Conservation (phyloP, 2,329 filamentous ascomycete species). For the Penicillium sp. region DNA sequence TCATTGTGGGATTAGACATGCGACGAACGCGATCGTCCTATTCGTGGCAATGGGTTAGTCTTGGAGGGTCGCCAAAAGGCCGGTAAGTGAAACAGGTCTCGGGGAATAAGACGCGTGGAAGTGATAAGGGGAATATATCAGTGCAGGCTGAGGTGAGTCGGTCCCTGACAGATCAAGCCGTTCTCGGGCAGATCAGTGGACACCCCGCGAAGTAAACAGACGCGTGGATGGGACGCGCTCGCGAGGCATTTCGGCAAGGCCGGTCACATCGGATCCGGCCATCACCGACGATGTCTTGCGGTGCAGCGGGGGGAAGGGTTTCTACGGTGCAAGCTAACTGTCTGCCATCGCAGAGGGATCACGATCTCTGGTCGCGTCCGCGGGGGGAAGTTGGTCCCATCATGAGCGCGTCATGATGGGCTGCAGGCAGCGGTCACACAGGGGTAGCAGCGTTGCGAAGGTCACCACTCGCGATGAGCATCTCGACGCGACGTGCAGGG, state of each 20-base stretch:
- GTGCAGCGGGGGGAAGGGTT: neutral
- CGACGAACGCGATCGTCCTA: slow-evolving; percentile 9
- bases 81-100: neutral
- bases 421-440: slow-evolving; percentile 27
- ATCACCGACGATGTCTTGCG: neutral
- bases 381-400: slow-evolving; percentile 11
- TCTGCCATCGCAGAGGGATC: neutral
- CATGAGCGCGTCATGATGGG: slow-evolving; percentile 31
- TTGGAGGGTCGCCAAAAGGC: slow-evolving; percentile 3
- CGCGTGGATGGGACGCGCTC: slow-evolving; percentile 35
- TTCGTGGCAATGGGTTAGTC: slow-evolving; percentile 20
- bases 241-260: neutral
- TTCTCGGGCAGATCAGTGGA: slow-evolving; percentile 14
- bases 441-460: slow-evolving; percentile 19
- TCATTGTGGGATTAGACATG: slow-evolving; percentile 44
- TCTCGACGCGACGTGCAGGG: slow-evolving; percentile 17
- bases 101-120: neutral
- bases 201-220: slow-evolving; percentile 23
- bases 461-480: slow-evolving; percentile 9
- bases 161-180: slow-evolving; percentile 8
- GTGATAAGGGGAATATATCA: slow-evolving; percentile 6
- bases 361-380: neutral
- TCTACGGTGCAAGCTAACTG: slow-evolving; percentile 1
- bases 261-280: slow-evolving; percentile 3
- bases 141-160: slow-evolving; percentile 6